Conservation (phyloP, 371 early-diverging fungal species). For the Actinomortierella wolfii region DNA sequence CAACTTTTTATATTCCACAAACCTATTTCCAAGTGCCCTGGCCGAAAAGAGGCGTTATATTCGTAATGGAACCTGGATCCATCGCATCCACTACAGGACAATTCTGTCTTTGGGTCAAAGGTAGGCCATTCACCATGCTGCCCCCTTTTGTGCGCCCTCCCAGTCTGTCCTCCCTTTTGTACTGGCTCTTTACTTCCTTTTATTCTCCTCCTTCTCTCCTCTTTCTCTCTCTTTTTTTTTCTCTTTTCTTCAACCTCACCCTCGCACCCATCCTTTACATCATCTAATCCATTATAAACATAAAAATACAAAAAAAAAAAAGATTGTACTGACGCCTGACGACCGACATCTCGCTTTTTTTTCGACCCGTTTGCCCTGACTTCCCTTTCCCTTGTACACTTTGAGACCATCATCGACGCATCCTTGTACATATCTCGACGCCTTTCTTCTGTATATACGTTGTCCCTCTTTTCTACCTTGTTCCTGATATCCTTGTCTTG, state of each 20-base stretch:
- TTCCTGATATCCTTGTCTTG: too few relatives aligned
- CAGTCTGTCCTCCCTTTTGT: neutral
- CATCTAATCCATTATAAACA: slow-evolving; percentile 1
- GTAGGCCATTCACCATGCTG: neutral
- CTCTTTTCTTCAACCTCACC: slow-evolving; percentile 5
- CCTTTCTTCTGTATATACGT: too few relatives aligned
- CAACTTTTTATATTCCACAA: too few relatives aligned
- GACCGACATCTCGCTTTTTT: neutral
- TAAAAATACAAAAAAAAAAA: too few relatives aligned
- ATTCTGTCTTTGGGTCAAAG: neutral
- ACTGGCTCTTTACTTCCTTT: neutral
- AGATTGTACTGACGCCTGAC: too few relatives aligned
- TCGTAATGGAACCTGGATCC: slow-evolving; percentile 4
- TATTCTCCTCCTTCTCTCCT: slow-evolving; percentile 2
- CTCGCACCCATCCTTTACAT: neutral
- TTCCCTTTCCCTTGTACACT: neutral
- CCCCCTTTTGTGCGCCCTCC: neutral
- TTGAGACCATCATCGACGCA: too few relatives aligned
- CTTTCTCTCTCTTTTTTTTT: slow-evolving; percentile 4
- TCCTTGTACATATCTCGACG: too few relatives aligned
- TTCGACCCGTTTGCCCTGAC: neutral
- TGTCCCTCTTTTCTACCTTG: too few relatives aligned
- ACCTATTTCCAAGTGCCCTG: slow-evolving; percentile 1
- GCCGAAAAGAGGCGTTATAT: neutral
- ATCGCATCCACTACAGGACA: slow-evolving; percentile 10